phyloP scores from a whole-genome alignment of 78 protist species.

The Speleostelium caveatum region DNA sequence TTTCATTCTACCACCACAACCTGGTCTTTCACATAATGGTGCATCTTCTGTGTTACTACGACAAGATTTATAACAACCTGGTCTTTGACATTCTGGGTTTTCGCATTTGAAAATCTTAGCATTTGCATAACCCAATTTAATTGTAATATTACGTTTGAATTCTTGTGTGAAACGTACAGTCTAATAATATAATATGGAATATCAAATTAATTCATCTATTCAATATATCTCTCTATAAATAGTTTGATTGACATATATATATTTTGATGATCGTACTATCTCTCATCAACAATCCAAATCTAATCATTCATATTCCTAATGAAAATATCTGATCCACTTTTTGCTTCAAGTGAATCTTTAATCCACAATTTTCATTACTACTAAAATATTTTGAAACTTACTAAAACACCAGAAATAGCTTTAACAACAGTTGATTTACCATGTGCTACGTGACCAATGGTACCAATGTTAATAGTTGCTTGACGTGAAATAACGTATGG shows the following conservation, averaged over 20 bases:
- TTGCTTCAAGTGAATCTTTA: too few relatives aligned
- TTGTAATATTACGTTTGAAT: constrained; percentile 99
- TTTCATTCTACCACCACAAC: constrained; percentile 90
- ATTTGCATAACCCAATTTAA: constrained; percentile 99
- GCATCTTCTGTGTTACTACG: constrained; percentile 83
- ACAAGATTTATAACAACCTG: constrained; percentile 92
- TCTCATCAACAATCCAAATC: too few relatives aligned
- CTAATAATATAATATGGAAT: constrained; percentile 19
- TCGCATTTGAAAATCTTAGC: constrained; percentile 98
- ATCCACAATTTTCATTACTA: neutral
- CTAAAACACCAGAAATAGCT: constrained; percentile 98
- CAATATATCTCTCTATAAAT: neutral
- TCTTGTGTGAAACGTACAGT: constrained; percentile 98
- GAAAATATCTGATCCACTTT: too few relatives aligned
- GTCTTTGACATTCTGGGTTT: constrained; percentile 93
- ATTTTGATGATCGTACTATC: neutral
- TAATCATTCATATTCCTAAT: too few relatives aligned
- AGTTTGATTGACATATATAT: neutral
- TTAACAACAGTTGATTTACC: constrained; percentile 99
- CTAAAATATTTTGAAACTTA: constrained; percentile 5
- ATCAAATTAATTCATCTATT: neutral
- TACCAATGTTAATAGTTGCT: constrained; percentile 99
- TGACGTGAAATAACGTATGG: constrained; percentile 98
- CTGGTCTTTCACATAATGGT: constrained; percentile 81
- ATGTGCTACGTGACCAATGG: constrained; percentile 99